Evolutionary conservation across 768 basidiomycete species (phyloP), one percentile per base, ranked within the genome.

Genomic region (Russula sp.): DNA sequence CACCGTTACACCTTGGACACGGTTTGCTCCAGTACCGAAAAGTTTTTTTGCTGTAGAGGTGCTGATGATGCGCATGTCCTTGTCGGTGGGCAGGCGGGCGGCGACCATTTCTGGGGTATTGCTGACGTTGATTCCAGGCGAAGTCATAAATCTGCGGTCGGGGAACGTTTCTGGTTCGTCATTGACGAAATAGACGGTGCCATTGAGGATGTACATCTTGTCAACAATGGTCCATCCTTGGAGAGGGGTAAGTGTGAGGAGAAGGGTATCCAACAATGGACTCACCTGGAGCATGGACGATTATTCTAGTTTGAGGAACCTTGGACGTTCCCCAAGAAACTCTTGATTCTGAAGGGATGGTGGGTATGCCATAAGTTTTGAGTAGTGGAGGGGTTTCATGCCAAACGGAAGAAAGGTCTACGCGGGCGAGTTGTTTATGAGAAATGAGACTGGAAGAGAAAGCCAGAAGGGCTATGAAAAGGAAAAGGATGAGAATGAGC

Each of bases 161-260:
- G 94, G 94, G 48, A 93, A 71, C 3, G 72, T 75, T 9, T 79
- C 76, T 7, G 88, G 88, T 20, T 84, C 75, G 71, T 93, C 84
- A 3, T 87, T 82, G 45, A 98, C 91, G 66, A 96, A 78, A 70
- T 85, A 93, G 41, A 89, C 80, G 7, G 88, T 86, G 48, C 91
- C 91, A 66, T 93, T 90, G 67, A 84, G 75, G 59, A 93, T 73
- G 70, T 90, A 96, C 10, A 96, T 78, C 59, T 80, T 83, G 74
- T 94, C 90, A 63, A 93, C 86, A 55, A 94, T 84, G 1, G 93
- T 91, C 93, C 92, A 97, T 36, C 93, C 93, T 93, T 69, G 32
- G 38, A 5, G n/a, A n/a, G 8, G 9, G 14, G 20, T 64, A 20
- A 59, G 41, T 14, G 7, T n/a, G 5, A 8, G 11, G 18, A 29